phyloP scores from a whole-genome alignment of 306 rosid genomes.

The Prinsepia uniflora region DNA sequence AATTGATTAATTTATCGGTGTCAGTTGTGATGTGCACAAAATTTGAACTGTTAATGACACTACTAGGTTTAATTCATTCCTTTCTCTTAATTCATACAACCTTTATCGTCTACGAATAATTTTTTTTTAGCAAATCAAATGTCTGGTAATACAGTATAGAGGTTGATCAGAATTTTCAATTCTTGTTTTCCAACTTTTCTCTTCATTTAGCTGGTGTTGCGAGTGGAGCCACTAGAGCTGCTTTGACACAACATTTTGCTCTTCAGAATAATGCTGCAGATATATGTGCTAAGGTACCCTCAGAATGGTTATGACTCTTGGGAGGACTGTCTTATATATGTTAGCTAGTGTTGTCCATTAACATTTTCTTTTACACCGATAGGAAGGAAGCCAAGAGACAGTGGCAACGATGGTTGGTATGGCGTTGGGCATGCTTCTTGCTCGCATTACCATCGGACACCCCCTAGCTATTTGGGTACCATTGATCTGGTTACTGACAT shows the following conservation, averaged over 20 bases:
- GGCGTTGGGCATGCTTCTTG: slow-evolving; percentile 89
- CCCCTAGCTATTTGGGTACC: slow-evolving; percentile 73
- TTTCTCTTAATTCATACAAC: neutral
- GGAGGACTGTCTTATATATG: slow-evolving; percentile 1
- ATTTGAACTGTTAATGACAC: slow-evolving; percentile 9
- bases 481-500: neutral
- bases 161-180: slow-evolving; percentile 4
- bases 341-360: slow-evolving; percentile 14
- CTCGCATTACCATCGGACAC: slow-evolving; percentile 59
- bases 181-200: slow-evolving; percentile 20
- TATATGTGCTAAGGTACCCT: slow-evolving; percentile 57
- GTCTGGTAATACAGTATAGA: neutral
- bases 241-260: slow-evolving; percentile 98
- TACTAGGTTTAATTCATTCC: neutral
- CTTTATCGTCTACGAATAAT: neutral
- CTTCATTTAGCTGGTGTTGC: slow-evolving; percentile 83
- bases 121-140: neutral
- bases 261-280: slow-evolving; percentile 63
- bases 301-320: slow-evolving; percentile 6
- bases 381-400: slow-evolving; percentile 74
- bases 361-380: slow-evolving; percentile 14
- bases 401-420: slow-evolving; percentile 87
- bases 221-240: slow-evolving; percentile 99
- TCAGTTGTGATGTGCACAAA: neutral
- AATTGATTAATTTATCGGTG: neutral